phyloP scores from a whole-genome alignment of 2,329 filamentous ascomycete species.

The Alternaria angustiovoidea region DNA sequence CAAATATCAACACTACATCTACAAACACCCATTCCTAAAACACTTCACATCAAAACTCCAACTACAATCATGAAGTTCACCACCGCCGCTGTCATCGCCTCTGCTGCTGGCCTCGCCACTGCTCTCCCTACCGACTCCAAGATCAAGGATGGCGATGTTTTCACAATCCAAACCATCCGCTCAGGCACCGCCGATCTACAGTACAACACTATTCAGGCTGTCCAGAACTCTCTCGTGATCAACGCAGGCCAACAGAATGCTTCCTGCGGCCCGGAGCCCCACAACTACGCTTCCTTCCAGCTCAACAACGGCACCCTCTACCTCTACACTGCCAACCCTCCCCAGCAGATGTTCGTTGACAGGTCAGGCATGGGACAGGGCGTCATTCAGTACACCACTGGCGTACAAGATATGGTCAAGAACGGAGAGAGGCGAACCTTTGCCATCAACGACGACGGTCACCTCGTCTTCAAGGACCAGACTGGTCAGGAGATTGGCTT shows the following conservation, averaged over 20 bases:
- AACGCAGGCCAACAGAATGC: conserved; percentile 56
- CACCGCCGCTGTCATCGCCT: conserved; percentile 7
- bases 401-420: conserved; percentile 49
- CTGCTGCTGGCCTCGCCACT: conserved; percentile 6
- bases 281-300: conserved; percentile 60
- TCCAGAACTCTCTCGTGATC: conserved; percentile 55
- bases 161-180: conserved; percentile 61
- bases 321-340: conserved; percentile 57
- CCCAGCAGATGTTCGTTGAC: conserved; percentile 64
- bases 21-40: conserved; percentile 20
- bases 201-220: conserved; percentile 57
- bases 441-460: conserved; percentile 52
- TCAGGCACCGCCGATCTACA: conserved; percentile 60
- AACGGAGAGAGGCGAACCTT: conserved; percentile 61
- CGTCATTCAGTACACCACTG: conserved; percentile 61
- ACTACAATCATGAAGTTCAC: conserved; percentile 15
- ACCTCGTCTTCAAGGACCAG: conserved; percentile 56
- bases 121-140: conserved; percentile 26
- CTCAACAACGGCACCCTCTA: conserved; percentile 55
- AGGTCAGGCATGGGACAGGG: conserved; percentile 68
- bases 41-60: conserved; percentile 30
- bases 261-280: conserved; percentile 52
- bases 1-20: conserved; percentile 6
- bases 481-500: conserved; percentile 50
- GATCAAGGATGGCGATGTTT: conserved; percentile 47